Percentiles rank a stretch among this genome's conserved stretches.
Evolutionary conservation across 179 eudicot species (phyloP).

Genomic region (Silene vulgaris): DNA sequence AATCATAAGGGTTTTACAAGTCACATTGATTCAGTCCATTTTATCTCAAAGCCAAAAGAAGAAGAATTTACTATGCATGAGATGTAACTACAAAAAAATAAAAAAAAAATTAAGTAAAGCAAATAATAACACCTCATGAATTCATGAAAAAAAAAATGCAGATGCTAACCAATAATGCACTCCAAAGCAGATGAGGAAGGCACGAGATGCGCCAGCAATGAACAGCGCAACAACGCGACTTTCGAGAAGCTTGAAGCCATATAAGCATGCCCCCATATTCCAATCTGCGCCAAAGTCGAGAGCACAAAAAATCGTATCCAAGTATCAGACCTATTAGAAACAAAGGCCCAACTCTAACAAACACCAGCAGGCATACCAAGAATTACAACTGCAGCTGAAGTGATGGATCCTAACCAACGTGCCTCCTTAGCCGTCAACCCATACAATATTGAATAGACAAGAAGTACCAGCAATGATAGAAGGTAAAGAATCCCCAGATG

Average conservation of each 20-base stretch:
- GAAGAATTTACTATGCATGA: not conserved
- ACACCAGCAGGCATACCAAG: constrained; percentile 51
- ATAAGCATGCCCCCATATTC: constrained; percentile 98
- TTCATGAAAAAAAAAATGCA: constrained; percentile 12
- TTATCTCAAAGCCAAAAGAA: constrained; percentile 6
- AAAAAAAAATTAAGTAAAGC: not conserved
- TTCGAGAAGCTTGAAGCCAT: constrained; percentile 80
- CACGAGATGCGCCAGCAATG: constrained; percentile 90
- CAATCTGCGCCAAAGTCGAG: constrained; percentile 54
- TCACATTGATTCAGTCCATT: not conserved
- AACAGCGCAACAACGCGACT: constrained; percentile 78
- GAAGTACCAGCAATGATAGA: constrained; percentile 72
- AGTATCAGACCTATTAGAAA: constrained; percentile 6
- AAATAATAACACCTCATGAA: not conserved
- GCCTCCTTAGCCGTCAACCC: constrained; percentile 89
- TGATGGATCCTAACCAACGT: constrained; percentile 90
- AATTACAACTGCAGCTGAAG: constrained; percentile 84
- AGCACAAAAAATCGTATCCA: not conserved
- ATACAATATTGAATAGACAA: constrained; percentile 79
- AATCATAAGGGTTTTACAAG: not conserved
- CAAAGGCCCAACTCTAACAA: constrained; percentile 6
- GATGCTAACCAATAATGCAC: constrained; percentile 84
- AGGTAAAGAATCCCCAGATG: constrained; percentile 85
- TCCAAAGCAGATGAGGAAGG: constrained; percentile 93
- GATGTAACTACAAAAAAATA: not conserved